Base-by-base conservation (phyloP, 345 rosid genomes). In the Eucalyptus erythrocorys region DNA sequence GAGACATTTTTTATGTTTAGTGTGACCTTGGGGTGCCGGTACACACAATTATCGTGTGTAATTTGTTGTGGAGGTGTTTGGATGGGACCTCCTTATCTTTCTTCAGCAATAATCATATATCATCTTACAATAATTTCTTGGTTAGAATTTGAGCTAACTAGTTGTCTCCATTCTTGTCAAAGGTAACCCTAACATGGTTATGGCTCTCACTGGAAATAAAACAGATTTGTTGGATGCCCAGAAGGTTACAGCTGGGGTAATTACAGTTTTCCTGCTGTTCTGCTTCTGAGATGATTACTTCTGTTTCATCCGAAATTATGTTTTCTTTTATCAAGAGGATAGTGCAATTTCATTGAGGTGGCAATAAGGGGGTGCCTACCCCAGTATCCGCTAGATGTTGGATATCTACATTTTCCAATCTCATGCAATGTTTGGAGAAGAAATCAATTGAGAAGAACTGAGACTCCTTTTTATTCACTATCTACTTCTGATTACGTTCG, bases 201-300 rank as follows among this genome's bases (percentile, higher is more conserved):
- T n/a, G n/a, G n/a, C n/a, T n/a, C n/a, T n/a, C n/a, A n/a, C n/a
- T n/a, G n/a, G n/a, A n/a, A n/a, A n/a, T n/a, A 97, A 96, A 92
- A 93, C 98, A 89, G 99, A 97, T 92, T 90, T 97, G 92, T 91
- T 95, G 48, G 98, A 96, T 92, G 94, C 97, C 76, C 94, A 92
- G 92, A 96, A 97, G 92, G 96, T 96, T 87, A 89, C 93, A 51
- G 93, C 95, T 11, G 97, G 96, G 98, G 99, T 90, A 93, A 92
- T 95, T 93, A 71, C 86, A 49, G 66, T 59, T 59, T 61, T 61
- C 68, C 32, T 89, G 42, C 84, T 40, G 57, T 37, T 87, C 80
- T 87, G 86, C 45, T 87, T 85, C 66, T 8, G 81, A 40, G 61
- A 61, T 61, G 6, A 61, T n/a, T n/a, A n/a, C n/a, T 61, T 61